A percentile compares a stretch with the other conserved stretches of the same genome.
These are phyloP conservation scores for Capsicum rhomboideum DNA, from an alignment of 257 asterid species.

Conservation along the genomic window DNA sequence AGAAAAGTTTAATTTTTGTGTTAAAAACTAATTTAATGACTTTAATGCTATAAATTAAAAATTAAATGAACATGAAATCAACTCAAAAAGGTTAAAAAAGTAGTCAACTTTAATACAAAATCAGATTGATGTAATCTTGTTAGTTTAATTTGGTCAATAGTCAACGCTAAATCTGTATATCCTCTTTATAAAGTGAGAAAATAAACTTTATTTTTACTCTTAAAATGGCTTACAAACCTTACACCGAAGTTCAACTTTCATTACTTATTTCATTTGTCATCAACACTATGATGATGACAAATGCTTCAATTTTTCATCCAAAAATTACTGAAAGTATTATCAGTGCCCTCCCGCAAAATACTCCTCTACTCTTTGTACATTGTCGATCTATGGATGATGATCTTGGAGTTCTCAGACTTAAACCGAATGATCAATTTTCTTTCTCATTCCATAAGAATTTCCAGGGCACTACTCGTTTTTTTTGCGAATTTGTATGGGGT, in stretches of 20 bases:
- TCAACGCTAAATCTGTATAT: too few species aligned
- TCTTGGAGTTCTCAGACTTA: background rate
- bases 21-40: background rate
- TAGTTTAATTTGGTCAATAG: background rate
- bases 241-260: background rate
- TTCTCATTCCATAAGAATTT: background rate
- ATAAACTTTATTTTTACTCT: background rate
- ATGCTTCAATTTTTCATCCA: background rate
- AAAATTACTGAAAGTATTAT: background rate
- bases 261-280: background rate
- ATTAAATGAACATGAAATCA: background rate
- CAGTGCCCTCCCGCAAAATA: background rate
- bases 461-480: background rate
- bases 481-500: background rate
- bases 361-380: background rate
- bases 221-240: background rate
- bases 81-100: background rate
- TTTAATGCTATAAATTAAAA: background rate
- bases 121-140: background rate
- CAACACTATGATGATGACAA: background rate
- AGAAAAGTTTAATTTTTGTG: background rate
- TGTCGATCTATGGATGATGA: background rate
- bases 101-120: background rate
- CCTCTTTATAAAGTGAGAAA: too few species aligned
- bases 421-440: background rate